phyloP scores from a whole-genome alignment of 495 filamentous ascomycete genomes.

The Halenospora varia region DNA sequence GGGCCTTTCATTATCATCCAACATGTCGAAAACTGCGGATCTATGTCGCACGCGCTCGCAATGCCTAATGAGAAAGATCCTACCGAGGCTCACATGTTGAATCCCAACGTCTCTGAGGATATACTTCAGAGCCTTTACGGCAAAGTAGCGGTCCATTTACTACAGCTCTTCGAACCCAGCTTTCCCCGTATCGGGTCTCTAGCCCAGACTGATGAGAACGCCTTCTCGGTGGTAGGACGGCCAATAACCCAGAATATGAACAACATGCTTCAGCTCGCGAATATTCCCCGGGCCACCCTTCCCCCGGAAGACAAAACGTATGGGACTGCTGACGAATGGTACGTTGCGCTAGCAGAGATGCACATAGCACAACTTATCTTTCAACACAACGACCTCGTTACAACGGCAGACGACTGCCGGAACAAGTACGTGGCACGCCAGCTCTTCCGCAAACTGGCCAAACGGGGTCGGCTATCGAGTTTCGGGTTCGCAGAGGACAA shows the following conservation, averaged over 20 bases:
- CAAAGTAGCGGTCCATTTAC: slow-evolving; percentile 31
- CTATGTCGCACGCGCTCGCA: slow-evolving; percentile 29
- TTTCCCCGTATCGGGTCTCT: slow-evolving; percentile 37
- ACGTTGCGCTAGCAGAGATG: slow-evolving; percentile 36
- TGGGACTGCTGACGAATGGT: slow-evolving; percentile 34
- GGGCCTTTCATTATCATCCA: slow-evolving; percentile 47
- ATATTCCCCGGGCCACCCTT: slow-evolving; percentile 21
- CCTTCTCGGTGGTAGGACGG: slow-evolving; percentile 18
- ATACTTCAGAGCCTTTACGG: slow-evolving; percentile 31
- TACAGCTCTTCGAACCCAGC: slow-evolving; percentile 30
- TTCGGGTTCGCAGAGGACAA: slow-evolving; percentile 30
- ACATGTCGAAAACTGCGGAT: slow-evolving; percentile 32
- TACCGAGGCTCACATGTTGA: slow-evolving; percentile 23
- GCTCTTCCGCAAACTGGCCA: slow-evolving; percentile 30
- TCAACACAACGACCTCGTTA: slow-evolving; percentile 37
- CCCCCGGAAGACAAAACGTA: slow-evolving; percentile 31
- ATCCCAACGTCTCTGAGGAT: slow-evolving; percentile 27
- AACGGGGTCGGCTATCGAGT: slow-evolving; percentile 25
- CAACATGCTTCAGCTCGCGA: slow-evolving; percentile 21
- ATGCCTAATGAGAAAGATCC: slow-evolving; percentile 21
- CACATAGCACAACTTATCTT: slow-evolving; percentile 36
- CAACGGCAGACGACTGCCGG: slow-evolving; percentile 31
- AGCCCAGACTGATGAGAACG: slow-evolving; percentile 5
- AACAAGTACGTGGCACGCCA: slow-evolving; percentile 34
- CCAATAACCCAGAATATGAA: slow-evolving; percentile 29